phyloP scores from a whole-genome alignment of 495 filamentous ascomycete genomes.

The Lepraria neglecta region DNA sequence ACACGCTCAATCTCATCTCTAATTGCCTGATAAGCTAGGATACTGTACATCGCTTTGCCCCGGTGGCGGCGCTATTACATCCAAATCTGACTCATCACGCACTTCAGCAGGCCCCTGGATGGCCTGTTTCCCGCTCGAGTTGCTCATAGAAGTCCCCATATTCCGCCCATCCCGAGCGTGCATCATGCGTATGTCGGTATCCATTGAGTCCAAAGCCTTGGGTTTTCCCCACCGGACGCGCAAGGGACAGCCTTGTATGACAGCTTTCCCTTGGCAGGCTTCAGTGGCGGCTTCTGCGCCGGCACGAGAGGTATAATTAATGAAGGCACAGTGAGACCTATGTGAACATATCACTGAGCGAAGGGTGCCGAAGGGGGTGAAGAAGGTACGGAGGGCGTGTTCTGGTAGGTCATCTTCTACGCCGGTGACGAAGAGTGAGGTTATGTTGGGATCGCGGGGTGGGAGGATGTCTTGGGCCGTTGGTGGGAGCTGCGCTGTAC shows the following conservation, averaged over 20 bases:
- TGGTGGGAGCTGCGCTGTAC: conserved; percentile 67
- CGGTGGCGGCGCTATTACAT: conserved; percentile 69
- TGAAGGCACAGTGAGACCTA: conserved; percentile 91
- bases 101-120: conserved; percentile 32
- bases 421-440: conserved; percentile 87
- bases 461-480: conserved; percentile 76
- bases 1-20: conserved; percentile 24
- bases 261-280: conserved; percentile 78
- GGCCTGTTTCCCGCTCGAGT: conserved; percentile 28
- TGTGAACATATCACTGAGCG: conserved; percentile 90
- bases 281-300: conserved; percentile 77
- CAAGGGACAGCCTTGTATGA: conserved; percentile 78
- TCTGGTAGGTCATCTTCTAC: conserved; percentile 96
- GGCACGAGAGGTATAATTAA: conserved; percentile 81
- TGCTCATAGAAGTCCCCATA: conserved; percentile 45
- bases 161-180: conserved; percentile 69
- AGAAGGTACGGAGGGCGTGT: conserved; percentile 82
- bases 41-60: conserved; percentile 77
- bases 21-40: conserved; percentile 79
- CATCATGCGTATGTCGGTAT: conserved; percentile 68
- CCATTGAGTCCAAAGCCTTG: conserved; percentile 81
- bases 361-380: conserved; percentile 77
- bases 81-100: conserved; percentile 37
- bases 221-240: conserved; percentile 88
- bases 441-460: conserved; percentile 74